Evolutionary conservation across 2,329 filamentous ascomycete species (phyloP), one percentile per base, ranked within the genome.

Genomic region (Penicillium vulpinum): DNA sequence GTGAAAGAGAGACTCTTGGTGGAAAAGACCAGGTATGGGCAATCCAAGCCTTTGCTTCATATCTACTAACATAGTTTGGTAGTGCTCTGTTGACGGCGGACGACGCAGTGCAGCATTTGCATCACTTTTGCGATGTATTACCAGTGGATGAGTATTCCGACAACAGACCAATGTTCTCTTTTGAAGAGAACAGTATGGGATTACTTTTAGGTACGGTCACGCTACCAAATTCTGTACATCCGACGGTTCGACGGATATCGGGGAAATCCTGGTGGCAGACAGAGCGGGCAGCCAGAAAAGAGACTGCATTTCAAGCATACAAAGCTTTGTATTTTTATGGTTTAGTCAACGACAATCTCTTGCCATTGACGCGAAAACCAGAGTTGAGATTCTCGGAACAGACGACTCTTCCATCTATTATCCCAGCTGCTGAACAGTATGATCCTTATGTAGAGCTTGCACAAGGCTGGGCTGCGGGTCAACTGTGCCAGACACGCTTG

Each of bases 281-380:
- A 0, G 88, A 94, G 66, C 83, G 80, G 56, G 86, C 85, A 63
- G 91, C 92, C 0, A 86, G 80, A 63, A 91, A 89, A 67, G 93
- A 97, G 72, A 91, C 88, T 1, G 89, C 91, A 0, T 94, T 96
- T 59, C 84, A 90, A 67, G 90, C 92, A 1, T 96, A 92, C 67
- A 75, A 84, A 22, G 80, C 79, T 5, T 78, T 97, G 0, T 86
- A 93, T 68, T 65, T 83, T 8, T 87, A 83, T 26, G 88, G 88
- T 0, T 77, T 97, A 5, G 74, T 97, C 1, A 92, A 90, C 59
- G 84, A 95, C 15, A 81, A 96, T 64, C 75, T 97, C 0, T 78
- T 96, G 39, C 93, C 93, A 5, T 67, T 75, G 9, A 65, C 63
- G 2, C 58, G 56, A 9, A 75, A 81, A 15, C 54, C 58, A 11